Evolutionary conservation across 164 flowering plant species (phyloP).

Genomic region (Berberis vulgaris): DNA sequence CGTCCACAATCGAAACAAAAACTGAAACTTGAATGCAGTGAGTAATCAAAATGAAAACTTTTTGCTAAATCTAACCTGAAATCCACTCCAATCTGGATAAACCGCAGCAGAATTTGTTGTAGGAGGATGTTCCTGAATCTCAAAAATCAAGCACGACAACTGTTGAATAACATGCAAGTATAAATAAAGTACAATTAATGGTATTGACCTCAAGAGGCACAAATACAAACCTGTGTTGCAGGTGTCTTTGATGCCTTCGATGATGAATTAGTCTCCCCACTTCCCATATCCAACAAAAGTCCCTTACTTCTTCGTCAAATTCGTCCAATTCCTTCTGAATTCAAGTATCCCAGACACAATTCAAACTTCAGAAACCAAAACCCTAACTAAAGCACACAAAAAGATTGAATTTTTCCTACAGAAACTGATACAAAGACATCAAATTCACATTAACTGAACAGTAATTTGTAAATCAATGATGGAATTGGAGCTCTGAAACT

Average conservation of each 20-base stretch:
- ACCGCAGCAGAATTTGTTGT: slow-evolving; percentile 18
- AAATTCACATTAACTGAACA: neutral
- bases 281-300: neutral
- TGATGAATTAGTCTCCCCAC: neutral
- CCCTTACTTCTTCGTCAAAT: neutral
- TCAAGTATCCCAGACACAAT: neutral
- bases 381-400: neutral
- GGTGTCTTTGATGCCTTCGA: neutral
- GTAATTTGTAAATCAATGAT: too few species aligned
- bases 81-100: slow-evolving; percentile 23
- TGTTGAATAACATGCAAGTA: neutral
- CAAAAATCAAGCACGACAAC: too few species aligned
- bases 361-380: neutral
- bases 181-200: too few species aligned
- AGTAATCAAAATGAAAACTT: too few species aligned
- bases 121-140: slow-evolving; percentile 2
- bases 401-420: too few species aligned
- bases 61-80: slow-evolving; percentile 10
- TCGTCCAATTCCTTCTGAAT: neutral
- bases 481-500: neutral
- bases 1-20: too few species aligned
- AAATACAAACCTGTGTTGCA: neutral
- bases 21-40: too few species aligned
- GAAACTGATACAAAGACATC: neutral
- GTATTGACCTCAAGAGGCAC: neutral